A percentile compares a stretch with the other conserved stretches of the same genome.
Evolutionary conservation across 805 yeast genomes (phyloP).

Genomic region (Cyberlindnera bimundalis): DNA sequence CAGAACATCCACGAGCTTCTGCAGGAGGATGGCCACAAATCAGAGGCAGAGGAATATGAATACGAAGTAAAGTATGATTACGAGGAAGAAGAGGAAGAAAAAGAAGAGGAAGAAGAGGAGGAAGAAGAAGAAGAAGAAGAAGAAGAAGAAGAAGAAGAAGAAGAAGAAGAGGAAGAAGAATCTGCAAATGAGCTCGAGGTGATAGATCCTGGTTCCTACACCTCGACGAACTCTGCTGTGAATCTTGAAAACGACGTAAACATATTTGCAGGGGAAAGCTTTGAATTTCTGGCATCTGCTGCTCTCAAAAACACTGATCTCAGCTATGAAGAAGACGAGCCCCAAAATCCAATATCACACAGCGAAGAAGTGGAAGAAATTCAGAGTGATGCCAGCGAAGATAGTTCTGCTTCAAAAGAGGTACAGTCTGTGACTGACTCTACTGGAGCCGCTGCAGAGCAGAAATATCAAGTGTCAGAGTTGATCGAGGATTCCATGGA

Average conservation of each 20-base stretch:
- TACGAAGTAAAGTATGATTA: not conserved
- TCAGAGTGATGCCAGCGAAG: too few relatives aligned
- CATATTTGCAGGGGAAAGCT: not conserved
- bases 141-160: slow-evolving; percentile 2
- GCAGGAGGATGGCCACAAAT: too few relatives aligned
- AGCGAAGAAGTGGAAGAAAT: not conserved
- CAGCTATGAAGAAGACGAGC: not conserved
- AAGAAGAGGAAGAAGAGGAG: not conserved
- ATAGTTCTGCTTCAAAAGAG: too few relatives aligned
- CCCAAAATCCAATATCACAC: too few relatives aligned
- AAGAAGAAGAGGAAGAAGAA: slow-evolving; percentile 7
- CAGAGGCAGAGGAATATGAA: slow-evolving; percentile 2
- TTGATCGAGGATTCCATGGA: too few relatives aligned
- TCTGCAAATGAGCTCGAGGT: not conserved
- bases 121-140: not conserved
- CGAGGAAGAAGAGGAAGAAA: not conserved
- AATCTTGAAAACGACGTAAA: too few relatives aligned
- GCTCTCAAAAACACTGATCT: slow-evolving; percentile 1
- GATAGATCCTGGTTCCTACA: too few relatives aligned
- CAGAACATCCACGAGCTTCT: too few relatives aligned
- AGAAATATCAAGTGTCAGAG: too few relatives aligned
- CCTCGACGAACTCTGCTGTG: too few relatives aligned
- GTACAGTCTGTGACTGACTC: too few relatives aligned
- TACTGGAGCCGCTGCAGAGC: too few relatives aligned
- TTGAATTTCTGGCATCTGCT: slow-evolving; percentile 10